These are phyloP conservation scores for Ascochyta pisi DNA, from an alignment of 2,329 filamentous ascomycete genomes.

Conservation along the genomic window DNA sequence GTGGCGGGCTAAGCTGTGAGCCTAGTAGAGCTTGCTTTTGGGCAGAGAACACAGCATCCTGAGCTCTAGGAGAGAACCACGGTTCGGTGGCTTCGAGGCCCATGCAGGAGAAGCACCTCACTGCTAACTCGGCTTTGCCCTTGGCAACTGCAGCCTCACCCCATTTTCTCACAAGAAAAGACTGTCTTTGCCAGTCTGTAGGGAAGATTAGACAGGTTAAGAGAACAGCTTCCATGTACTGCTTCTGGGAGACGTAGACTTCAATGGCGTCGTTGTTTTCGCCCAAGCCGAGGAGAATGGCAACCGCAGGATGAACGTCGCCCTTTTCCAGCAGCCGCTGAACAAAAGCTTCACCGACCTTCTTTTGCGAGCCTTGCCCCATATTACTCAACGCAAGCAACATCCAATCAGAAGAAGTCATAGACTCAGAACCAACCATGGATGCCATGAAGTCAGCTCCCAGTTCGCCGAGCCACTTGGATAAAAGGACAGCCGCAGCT, in stretches of 20 bases:
- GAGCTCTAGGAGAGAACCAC: slow-evolving; percentile 85
- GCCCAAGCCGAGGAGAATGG: slow-evolving; percentile 89
- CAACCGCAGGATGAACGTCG: slow-evolving; percentile 89
- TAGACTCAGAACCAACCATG: slow-evolving; percentile 77
- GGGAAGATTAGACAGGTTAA: slow-evolving; percentile 85
- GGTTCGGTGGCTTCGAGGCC: slow-evolving; percentile 83
- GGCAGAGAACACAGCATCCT: slow-evolving; percentile 64
- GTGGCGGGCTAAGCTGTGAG: slow-evolving; percentile 68
- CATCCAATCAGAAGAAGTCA: slow-evolving; percentile 97
- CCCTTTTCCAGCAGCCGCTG: slow-evolving; percentile 88
- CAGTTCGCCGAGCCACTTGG: slow-evolving; percentile 91
- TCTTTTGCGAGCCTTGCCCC: slow-evolving; percentile 78
- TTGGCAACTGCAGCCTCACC: slow-evolving; percentile 89
- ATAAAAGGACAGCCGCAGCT: slow-evolving; percentile 78
- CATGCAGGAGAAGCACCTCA: slow-evolving; percentile 91
- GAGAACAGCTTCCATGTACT: slow-evolving; percentile 91
- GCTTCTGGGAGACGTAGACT: slow-evolving; percentile 89
- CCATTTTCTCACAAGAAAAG: slow-evolving; percentile 90
- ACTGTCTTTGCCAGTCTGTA: slow-evolving; percentile 87
- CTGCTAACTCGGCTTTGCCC: slow-evolving; percentile 86
- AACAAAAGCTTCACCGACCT: slow-evolving; percentile 88
- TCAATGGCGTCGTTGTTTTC: slow-evolving; percentile 95
- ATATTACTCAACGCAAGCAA: slow-evolving; percentile 89
- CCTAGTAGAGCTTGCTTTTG: slow-evolving; percentile 60
- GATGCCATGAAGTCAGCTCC: slow-evolving; percentile 81